Evolutionary conservation across 106 monocot species (phyloP).

Genomic region (Dioscorea zingiberensis): DNA sequence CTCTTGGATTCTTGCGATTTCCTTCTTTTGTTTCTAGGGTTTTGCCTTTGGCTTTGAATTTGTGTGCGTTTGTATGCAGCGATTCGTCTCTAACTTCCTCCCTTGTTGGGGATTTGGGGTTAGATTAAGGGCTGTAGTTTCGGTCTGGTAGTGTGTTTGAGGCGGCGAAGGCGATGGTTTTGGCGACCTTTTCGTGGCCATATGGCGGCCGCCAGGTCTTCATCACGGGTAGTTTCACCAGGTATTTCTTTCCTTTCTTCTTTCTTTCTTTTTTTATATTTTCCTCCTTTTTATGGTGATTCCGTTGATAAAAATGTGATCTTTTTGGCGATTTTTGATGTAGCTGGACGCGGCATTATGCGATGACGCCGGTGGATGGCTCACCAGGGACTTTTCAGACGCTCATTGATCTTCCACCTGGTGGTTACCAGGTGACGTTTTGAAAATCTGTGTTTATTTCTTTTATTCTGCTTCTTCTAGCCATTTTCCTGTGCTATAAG

Average conservation of each 20-base stretch:
- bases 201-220: slow-evolving; percentile 9
- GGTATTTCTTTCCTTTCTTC: not conserved
- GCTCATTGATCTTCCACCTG: not conserved
- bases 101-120: too few species aligned
- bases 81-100: too few species aligned
- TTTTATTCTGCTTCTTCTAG: not conserved
- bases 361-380: not conserved
- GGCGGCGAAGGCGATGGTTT: slow-evolving; percentile 7
- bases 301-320: not conserved
- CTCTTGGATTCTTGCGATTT: too few species aligned
- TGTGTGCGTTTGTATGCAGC: too few species aligned
- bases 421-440: not conserved
- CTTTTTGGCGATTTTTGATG: not conserved
- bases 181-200: slow-evolving; percentile 12
- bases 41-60: too few species aligned
- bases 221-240: slow-evolving; percentile 10
- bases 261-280: not conserved
- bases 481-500: too few species aligned
- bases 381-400: not conserved
- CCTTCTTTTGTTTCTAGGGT: too few species aligned
- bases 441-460: not conserved
- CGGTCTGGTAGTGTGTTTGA: not conserved
- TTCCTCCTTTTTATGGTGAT: not conserved
- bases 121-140: too few species aligned
- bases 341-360: slow-evolving; percentile 4